Evolutionary conservation across 2,329 filamentous ascomycete genomes (phyloP).

Genomic region (Emmonsiellopsis sp.): DNA sequence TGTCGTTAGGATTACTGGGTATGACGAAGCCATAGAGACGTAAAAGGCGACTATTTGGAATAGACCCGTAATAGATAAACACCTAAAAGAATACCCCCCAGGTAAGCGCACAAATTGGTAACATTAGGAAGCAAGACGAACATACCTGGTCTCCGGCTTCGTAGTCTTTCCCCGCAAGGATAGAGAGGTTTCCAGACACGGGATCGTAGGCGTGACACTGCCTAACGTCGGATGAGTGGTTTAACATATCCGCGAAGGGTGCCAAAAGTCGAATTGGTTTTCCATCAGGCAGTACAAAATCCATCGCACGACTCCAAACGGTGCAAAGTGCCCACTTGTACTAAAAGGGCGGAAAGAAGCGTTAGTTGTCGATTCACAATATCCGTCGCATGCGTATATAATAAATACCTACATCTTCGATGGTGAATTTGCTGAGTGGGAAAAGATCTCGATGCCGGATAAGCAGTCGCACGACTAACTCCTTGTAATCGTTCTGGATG

Average conservation of each 20-base stretch:
- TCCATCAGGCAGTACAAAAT: slow-evolving; percentile 20
- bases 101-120: slow-evolving; percentile 13
- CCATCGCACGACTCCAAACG: slow-evolving; percentile 26
- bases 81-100: slow-evolving; percentile 17
- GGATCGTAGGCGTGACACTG: slow-evolving; percentile 29
- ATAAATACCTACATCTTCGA: slow-evolving; percentile 26
- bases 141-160: slow-evolving; percentile 27
- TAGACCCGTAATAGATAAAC: slow-evolving; percentile 26
- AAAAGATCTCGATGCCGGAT: slow-evolving; percentile 24
- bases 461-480: slow-evolving; percentile 20
- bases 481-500: slow-evolving; percentile 23
- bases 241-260: slow-evolving; percentile 31
- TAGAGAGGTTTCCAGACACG: slow-evolving; percentile 23
- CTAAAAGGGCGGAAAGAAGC: slow-evolving; percentile 17
- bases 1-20: slow-evolving; percentile 28
- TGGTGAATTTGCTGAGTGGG: slow-evolving; percentile 23
- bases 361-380: slow-evolving; percentile 13
- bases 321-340: slow-evolving; percentile 29
- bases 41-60: slow-evolving; percentile 29
- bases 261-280: slow-evolving; percentile 19
- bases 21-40: slow-evolving; percentile 32
- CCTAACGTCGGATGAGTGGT: slow-evolving; percentile 26
- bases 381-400: slow-evolving; percentile 13
- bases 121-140: slow-evolving; percentile 13
- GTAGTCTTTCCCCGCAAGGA: slow-evolving; percentile 23